A percentile compares a stretch with the other conserved stretches of the same genome.
Conservation (phyloP, 768 basidiomycete species). For the Amanita phalloides region DNA sequence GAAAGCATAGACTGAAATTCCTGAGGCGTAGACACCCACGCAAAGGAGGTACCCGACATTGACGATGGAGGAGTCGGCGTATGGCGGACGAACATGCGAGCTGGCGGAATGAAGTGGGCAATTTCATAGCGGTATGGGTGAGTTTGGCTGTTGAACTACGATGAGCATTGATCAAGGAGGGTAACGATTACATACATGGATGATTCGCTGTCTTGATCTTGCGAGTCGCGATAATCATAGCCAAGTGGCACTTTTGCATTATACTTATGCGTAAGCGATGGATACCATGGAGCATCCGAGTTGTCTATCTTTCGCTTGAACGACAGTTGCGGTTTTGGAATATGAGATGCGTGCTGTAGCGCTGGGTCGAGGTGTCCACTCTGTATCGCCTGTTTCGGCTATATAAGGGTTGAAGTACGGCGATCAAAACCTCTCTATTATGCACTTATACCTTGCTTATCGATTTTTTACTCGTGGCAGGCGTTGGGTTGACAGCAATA, state of each 20-base stretch:
- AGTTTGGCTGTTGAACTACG: conserved; percentile 16
- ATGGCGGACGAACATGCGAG: conserved; percentile 43
- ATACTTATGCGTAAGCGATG: conserved; percentile 65
- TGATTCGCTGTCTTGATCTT: conserved; percentile 13
- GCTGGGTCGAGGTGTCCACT: conserved; percentile 44
- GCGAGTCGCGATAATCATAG: conserved; percentile 31
- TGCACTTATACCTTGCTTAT: conserved; percentile 21
- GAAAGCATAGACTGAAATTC: conserved; percentile 54
- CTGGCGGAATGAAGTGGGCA: conserved; percentile 58
- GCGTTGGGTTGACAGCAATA: conserved; percentile 41
- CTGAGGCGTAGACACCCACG: conserved; percentile 53
- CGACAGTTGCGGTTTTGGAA: conserved; percentile 72
- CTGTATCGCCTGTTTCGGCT: conserved; percentile 19
- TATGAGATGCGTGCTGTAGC: conserved; percentile 62
- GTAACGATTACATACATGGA: conserved; percentile 18
- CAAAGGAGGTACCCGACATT: conserved; percentile 54
- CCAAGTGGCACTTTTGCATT: conserved; percentile 81
- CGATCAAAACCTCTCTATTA: background rate
- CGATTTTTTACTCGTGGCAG: conserved; percentile 13
- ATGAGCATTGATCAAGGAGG: conserved; percentile 4
- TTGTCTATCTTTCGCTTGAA: conserved; percentile 61
- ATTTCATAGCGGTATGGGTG: conserved; percentile 90
- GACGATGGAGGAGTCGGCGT: conserved; percentile 40
- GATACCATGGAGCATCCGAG: conserved; percentile 52
- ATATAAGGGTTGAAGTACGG: background rate